Conservation (phyloP, 768 basidiomycete species). For the Artomyces pyxidatus region DNA sequence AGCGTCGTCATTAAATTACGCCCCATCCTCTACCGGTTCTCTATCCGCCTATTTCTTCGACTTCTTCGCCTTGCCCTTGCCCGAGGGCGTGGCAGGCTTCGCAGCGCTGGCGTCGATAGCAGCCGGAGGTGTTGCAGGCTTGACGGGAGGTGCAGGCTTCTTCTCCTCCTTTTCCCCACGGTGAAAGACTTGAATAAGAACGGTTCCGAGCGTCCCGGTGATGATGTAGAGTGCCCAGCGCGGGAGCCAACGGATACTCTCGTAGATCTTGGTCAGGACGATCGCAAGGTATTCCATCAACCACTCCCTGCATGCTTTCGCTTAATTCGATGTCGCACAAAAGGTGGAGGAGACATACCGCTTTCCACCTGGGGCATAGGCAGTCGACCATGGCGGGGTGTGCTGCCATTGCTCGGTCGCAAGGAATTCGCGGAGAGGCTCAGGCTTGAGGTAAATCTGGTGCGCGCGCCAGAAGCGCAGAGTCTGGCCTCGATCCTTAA, state of each 20-base stretch:
- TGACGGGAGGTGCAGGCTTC: conserved; percentile 2
- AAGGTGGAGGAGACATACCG: conserved; percentile 36
- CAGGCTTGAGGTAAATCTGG: conserved; percentile 50
- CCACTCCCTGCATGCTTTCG: conserved; percentile 44
- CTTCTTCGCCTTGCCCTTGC: conserved; percentile 10
- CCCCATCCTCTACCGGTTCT: not conserved
- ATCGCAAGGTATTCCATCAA: conserved; percentile 53
- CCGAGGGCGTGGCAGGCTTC: conserved; percentile 4
- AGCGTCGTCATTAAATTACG: not conserved
- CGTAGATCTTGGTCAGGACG: conserved; percentile 43
- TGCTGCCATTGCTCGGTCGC: conserved; percentile 52
- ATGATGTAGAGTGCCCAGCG: conserved; percentile 61
- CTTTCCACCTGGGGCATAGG: conserved; percentile 69
- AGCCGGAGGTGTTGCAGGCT: not conserved
- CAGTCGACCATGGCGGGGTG: conserved; percentile 59
- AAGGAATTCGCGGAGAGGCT: conserved; percentile 59
- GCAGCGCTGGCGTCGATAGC: conserved; percentile 5
- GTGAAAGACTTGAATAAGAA: conserved; percentile 62
- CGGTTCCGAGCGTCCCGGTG: conserved; percentile 59
- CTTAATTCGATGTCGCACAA: not conserved
- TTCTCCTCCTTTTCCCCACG: conserved; percentile 16
- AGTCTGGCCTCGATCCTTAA: conserved; percentile 62
- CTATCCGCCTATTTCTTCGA: conserved; percentile 5
- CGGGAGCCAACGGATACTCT: conserved; percentile 46
- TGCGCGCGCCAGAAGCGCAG: conserved; percentile 76